Percentiles rank a stretch among this genome's conserved stretches.
Evolutionary conservation across 148 eudicot genomes (phyloP).

Genomic region (Chenopodium berlandieri): DNA sequence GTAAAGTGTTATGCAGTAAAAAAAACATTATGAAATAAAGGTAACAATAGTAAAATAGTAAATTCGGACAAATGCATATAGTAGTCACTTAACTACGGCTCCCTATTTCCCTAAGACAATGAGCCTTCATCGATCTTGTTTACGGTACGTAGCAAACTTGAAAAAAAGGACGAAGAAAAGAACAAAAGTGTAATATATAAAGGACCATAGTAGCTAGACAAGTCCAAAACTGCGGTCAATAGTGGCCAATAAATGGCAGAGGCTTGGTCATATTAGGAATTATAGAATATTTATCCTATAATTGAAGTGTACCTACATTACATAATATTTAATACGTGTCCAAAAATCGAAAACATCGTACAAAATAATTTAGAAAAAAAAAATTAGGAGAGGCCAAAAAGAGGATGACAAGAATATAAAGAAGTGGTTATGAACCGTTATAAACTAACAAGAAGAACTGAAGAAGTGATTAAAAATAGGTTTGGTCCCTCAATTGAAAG

Average conservation of each 20-base stretch:
- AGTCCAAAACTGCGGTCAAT: slow-evolving; percentile 18
- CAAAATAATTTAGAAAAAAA: not conserved
- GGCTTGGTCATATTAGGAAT: not conserved
- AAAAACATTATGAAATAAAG: no score
- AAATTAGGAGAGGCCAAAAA: not conserved
- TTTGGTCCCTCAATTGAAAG: slow-evolving; percentile 2
- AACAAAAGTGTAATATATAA: slow-evolving; percentile 4
- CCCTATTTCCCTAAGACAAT: no score
- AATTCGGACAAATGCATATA: no score
- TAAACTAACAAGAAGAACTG: slow-evolving; percentile 3
- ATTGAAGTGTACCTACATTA: not conserved
- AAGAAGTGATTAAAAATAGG: not conserved
- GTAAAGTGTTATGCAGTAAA: no score
- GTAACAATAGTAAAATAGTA: no score
- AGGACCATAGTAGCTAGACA: not conserved
- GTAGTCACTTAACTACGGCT: no score
- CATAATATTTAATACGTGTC: not conserved
- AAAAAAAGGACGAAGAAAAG: not conserved
- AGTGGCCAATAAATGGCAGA: slow-evolving; percentile 11
- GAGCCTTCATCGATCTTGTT: no score
- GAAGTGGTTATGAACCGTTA: not conserved
- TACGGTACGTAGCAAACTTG: no score
- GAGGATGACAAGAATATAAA: not conserved
- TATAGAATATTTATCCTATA: not conserved
- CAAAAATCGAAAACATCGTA: not conserved